Conservation (phyloP, 2,329 filamentous ascomycete genomes). For the Teratosphaeria viscida region DNA sequence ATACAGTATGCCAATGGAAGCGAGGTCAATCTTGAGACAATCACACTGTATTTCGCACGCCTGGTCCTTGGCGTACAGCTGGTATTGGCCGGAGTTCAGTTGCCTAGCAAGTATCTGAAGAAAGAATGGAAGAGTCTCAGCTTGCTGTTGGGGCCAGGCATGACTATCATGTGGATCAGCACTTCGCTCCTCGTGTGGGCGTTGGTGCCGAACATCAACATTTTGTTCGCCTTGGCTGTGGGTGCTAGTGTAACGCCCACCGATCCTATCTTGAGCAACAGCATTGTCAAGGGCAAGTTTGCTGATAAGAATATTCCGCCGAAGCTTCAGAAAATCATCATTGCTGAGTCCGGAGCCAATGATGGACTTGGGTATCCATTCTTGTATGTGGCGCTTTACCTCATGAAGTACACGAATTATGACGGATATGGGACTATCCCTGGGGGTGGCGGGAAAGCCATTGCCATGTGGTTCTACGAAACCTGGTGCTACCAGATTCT, state of each 20-base stretch:
- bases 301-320: conserved; percentile 83
- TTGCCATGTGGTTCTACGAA: conserved; percentile 74
- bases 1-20: conserved; percentile 58
- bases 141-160: conserved; percentile 69
- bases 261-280: conserved; percentile 77
- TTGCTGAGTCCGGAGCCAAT: conserved; percentile 71
- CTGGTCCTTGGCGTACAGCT: conserved; percentile 85
- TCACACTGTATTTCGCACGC: conserved; percentile 75
- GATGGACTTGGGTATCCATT: conserved; percentile 86
- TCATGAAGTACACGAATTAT: conserved; percentile 64
- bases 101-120: conserved; percentile 71
- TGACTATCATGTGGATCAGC: conserved; percentile 76
- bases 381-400: conserved; percentile 70
- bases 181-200: conserved; percentile 73
- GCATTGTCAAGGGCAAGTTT: conserved; percentile 88
- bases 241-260: conserved; percentile 87
- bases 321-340: conserved; percentile 59
- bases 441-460: conserved; percentile 55
- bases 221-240: conserved; percentile 69
- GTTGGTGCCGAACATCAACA: conserved; percentile 58
- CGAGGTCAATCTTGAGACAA: conserved; percentile 51
- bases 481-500: conserved; percentile 78
- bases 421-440: conserved; percentile 40
- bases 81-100: conserved; percentile 76
- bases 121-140: conserved; percentile 68